phyloP scores from a whole-genome alignment of 495 filamentous ascomycete genomes.

The Talaromyces liani region DNA sequence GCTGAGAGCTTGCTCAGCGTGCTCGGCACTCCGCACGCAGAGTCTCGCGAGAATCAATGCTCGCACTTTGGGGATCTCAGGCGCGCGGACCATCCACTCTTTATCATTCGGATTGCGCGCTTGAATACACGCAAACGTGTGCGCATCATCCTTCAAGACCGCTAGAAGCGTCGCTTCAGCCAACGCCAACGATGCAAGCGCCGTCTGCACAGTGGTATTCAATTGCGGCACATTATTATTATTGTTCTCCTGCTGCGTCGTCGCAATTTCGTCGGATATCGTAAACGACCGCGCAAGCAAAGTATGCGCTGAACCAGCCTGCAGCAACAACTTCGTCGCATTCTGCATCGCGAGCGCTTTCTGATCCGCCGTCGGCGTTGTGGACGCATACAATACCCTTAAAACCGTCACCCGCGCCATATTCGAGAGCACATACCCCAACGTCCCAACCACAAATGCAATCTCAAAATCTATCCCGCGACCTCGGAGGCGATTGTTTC shows the following conservation, averaged over 20 bases:
- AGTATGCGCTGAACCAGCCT: slow-evolving; percentile 68
- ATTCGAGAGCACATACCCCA: slow-evolving; percentile 64
- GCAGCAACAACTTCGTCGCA: slow-evolving; percentile 71
- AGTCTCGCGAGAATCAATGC: slow-evolving; percentile 80
- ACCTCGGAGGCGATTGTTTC: slow-evolving; percentile 49
- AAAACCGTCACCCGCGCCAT: slow-evolving; percentile 57
- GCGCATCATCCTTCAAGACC: slow-evolving; percentile 89
- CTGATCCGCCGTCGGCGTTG: slow-evolving; percentile 54
- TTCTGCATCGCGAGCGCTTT: slow-evolving; percentile 61
- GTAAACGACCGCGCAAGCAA: slow-evolving; percentile 42
- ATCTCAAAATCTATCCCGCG: slow-evolving; percentile 77
- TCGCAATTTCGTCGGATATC: neutral
- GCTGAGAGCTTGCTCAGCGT: slow-evolving; percentile 43
- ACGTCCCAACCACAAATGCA: slow-evolving; percentile 65
- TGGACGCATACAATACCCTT: slow-evolving; percentile 45
- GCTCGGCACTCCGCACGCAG: slow-evolving; percentile 62
- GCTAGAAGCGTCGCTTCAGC: slow-evolving; percentile 86
- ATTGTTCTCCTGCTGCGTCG: neutral
- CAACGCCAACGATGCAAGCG: slow-evolving; percentile 64
- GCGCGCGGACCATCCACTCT: slow-evolving; percentile 88
- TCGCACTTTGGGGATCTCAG: slow-evolving; percentile 79
- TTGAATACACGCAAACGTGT: slow-evolving; percentile 69
- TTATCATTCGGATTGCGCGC: slow-evolving; percentile 69
- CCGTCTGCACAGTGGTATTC: slow-evolving; percentile 45
- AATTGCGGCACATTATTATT: slow-evolving; percentile 5